Evolutionary conservation across 306 rosid genomes (phyloP).

Genomic region (Prunus salicina): DNA sequence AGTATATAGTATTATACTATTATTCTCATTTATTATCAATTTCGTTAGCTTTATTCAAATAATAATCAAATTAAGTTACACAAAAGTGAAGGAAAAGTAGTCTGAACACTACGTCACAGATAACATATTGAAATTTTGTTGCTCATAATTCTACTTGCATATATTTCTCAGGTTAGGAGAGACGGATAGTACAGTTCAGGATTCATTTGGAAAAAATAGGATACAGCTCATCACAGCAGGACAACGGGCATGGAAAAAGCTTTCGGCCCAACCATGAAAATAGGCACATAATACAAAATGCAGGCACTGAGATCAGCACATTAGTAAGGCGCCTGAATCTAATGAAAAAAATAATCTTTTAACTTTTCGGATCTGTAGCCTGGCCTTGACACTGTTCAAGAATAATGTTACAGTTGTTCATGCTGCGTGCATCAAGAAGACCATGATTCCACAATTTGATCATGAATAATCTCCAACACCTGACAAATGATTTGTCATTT

Average conservation of each 20-base stretch:
- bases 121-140: not conserved
- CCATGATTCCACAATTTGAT: conserved; percentile 66
- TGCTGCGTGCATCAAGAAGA: conserved; percentile 54
- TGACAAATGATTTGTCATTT: conserved; percentile 29
- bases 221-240: not conserved
- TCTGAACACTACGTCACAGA: not conserved
- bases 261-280: not conserved
- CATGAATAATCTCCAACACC: conserved; percentile 73
- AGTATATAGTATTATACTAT: not conserved
- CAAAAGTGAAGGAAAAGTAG: not conserved
- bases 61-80: not conserved
- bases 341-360: conserved; percentile 1
- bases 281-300: not conserved
- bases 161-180: not conserved
- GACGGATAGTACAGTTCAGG: not conserved
- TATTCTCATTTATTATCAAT: not conserved
- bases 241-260: not conserved
- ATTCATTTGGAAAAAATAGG: not conserved
- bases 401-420: conserved; percentile 46
- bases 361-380: conserved; percentile 39
- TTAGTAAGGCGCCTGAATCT: not conserved
- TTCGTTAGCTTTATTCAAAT: not conserved
- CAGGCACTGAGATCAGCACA: not conserved
- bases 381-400: conserved; percentile 44
- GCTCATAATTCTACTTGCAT: not conserved